Base-by-base conservation (phyloP, 768 basidiomycete species). In the Rhizopogon vesiculosus region DNA sequence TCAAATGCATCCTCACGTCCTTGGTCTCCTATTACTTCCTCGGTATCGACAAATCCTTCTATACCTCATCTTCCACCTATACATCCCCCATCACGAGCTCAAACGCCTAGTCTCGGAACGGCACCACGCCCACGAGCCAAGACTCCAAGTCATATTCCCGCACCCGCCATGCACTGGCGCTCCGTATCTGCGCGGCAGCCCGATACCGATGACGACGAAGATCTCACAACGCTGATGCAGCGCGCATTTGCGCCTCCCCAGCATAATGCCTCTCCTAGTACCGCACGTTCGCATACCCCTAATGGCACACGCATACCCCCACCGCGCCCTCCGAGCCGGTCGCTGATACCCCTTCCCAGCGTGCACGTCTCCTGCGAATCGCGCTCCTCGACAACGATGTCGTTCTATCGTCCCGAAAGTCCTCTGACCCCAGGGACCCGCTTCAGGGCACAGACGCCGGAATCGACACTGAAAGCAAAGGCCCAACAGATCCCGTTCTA, bases 91-190 rank as follows among this genome's bases (percentile, higher is more conserved):
- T 86, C 86, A 39, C 81, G 86, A 53, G 74, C 85, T 1, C 84
- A 84, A 59, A 85, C 85, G 2, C 84, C 85, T 46, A 22, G 63
- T 33, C 35, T 69, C 41, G 65, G 62, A 7, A 65, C 75, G 7
- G 80, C 83, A 0, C 86, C 88, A 19, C 84, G 87, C n/a, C 73
- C 82, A 15, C 80, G 91, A 56, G 80, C 90, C 3, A 85, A 82
- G 71, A 92, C 91, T 0, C 91, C 91, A 0, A 91, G 88, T 61
- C 75, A 83, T 57, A 92, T 93, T 53, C 90, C 91, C 44, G 77
- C 72, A 7, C 91, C 89, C 16, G 73, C 76, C 43, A 75, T 76
- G 58, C 69, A 76, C 49, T 70, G 74, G 63, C 76, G 78, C 13
- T 78, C 79, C 13, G 65, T 79, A 46, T 83, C 84, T 28, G 73